A percentile compares a stretch with the other conserved stretches of the same genome.
Evolutionary conservation across 2,329 filamentous ascomycete genomes (phyloP).

Genomic region (Endocalyx cinctus): DNA sequence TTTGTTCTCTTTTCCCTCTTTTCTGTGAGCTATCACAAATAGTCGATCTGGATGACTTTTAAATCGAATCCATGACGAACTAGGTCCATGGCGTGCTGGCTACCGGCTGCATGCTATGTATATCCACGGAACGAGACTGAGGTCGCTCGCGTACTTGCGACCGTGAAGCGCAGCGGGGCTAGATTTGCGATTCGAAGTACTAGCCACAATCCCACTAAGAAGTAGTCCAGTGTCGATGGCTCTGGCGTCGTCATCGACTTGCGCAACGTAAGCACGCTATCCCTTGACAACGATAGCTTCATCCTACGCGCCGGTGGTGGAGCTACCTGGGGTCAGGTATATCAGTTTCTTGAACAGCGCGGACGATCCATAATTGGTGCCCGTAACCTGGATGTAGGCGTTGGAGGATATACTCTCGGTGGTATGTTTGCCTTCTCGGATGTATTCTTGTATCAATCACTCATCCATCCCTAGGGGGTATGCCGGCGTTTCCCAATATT

Average conservation of each 20-base stretch:
- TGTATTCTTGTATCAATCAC: no score
- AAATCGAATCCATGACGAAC: no score
- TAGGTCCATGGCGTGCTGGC: conserved; percentile 19
- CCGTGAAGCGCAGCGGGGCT: conserved; percentile 3
- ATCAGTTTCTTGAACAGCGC: conserved; percentile 11
- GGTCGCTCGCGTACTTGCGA: conserved; percentile 6
- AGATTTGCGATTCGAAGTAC: conserved; percentile 13
- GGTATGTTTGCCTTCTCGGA: no score
- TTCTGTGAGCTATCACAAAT: no score
- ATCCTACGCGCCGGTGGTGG: conserved; percentile 9
- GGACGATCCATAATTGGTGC: conserved; percentile 10
- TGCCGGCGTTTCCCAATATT: conserved; percentile 13
- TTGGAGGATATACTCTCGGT: conserved; percentile 14
- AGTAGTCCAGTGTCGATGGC: conserved; percentile 11
- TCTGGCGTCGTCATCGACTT: conserved; percentile 16
- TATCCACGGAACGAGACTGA: conserved; percentile 6
- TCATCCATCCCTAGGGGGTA: conserved; percentile 14
- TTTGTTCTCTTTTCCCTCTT: no score
- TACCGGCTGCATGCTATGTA: conserved; percentile 10
- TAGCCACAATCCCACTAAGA: conserved; percentile 12
- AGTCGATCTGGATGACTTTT: no score
- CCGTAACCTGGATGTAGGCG: conserved; percentile 11
- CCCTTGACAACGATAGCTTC: conserved; percentile 2
- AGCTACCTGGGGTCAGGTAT: conserved; percentile 10
- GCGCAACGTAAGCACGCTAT: conserved; percentile 4